Conservation (phyloP, 371 early-diverging fungal species). For the Mucor saturninus region DNA sequence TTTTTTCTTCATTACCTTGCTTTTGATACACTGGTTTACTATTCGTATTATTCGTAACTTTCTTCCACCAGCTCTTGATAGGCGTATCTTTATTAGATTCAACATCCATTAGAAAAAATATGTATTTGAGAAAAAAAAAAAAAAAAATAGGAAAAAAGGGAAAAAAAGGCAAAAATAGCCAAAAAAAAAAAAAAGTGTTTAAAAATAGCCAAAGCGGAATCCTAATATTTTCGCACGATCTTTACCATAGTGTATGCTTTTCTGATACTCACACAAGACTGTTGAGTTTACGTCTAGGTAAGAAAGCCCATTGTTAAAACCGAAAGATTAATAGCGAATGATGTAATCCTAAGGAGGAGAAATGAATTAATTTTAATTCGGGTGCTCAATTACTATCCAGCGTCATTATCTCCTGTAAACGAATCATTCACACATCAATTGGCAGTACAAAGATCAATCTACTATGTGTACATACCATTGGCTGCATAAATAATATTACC, state of each 20-base stretch:
- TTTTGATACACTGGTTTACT: conserved; percentile 27
- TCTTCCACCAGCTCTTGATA: conserved; percentile 40
- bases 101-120: conserved; percentile 17
- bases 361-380: too few relatives aligned
- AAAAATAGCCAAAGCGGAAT: neutral
- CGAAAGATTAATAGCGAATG: too few relatives aligned
- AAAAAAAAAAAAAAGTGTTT: conserved; percentile 9
- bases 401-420: too few relatives aligned
- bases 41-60: conserved; percentile 25
- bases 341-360: too few relatives aligned
- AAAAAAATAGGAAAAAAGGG: conserved; percentile 3
- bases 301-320: neutral
- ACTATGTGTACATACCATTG: too few relatives aligned
- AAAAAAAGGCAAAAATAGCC: conserved; percentile 14
- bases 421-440: too few relatives aligned
- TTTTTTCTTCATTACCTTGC: conserved; percentile 22
- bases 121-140: conserved; percentile 1
- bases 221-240: neutral
- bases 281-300: neutral
- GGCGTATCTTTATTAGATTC: conserved; percentile 30
- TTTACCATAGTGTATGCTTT: too few relatives aligned
- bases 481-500: too few relatives aligned
- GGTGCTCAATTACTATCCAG: too few relatives aligned
- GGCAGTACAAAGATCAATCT: too few relatives aligned
- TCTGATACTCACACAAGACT: too few relatives aligned